These are phyloP conservation scores for Ploettnerulaceae sp. DNA, from an alignment of 2,329 filamentous ascomycete species.

Conservation along the genomic window DNA sequence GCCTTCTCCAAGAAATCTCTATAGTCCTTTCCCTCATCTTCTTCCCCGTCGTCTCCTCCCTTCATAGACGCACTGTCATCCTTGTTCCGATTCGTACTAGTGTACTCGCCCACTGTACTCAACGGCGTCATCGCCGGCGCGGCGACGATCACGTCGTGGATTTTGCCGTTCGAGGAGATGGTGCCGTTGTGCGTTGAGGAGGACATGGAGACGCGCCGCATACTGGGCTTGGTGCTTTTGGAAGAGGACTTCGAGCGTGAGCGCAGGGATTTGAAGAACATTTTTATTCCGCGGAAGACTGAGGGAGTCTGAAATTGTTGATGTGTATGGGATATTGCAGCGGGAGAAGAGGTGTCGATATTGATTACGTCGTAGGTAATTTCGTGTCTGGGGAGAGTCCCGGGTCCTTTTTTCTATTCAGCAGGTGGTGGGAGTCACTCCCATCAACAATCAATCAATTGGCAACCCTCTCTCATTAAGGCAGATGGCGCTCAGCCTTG, in stretches of 20 bases:
- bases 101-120: neutral
- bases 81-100: neutral
- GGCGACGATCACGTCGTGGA: constrained; percentile 9
- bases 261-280: constrained; percentile 25
- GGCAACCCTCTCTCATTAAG: too few relatives aligned
- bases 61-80: neutral
- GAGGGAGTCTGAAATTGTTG: neutral
- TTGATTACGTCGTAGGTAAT: too few relatives aligned
- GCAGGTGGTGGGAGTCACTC: too few relatives aligned
- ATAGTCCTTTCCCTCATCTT: constrained; percentile 17
- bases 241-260: constrained; percentile 21
- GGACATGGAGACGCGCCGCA: constrained; percentile 12
- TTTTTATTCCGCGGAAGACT: too few relatives aligned
- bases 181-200: constrained; percentile 13
- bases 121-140: neutral
- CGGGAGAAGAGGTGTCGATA: neutral
- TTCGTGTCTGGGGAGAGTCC: too few relatives aligned
- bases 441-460: too few relatives aligned
- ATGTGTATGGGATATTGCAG: neutral
- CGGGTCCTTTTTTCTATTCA: too few relatives aligned
- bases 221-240: constrained; percentile 17
- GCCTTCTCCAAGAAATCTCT: constrained; percentile 23
- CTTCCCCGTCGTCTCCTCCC: neutral
- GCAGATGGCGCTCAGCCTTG: neutral
- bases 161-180: neutral